phyloP scores from a whole-genome alignment of 768 basidiomycete species.

The Ramaria rubella region DNA sequence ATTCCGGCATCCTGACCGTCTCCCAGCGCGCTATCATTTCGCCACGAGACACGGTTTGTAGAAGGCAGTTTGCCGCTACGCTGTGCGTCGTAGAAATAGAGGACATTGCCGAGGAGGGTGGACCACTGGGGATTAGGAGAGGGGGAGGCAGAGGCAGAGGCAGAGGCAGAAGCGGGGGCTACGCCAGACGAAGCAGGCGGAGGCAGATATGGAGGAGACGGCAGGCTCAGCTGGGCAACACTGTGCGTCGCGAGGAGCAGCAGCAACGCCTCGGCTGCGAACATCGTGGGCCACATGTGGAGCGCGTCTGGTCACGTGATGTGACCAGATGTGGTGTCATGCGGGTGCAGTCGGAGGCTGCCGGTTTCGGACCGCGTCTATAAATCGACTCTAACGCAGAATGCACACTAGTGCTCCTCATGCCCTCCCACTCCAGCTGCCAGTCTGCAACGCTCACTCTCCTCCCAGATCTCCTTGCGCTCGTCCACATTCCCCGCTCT shows the following conservation, averaged over 20 bases:
- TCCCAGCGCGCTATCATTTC: constrained; percentile 70
- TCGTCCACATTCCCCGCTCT: constrained; percentile 70
- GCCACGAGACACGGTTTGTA: constrained; percentile 75
- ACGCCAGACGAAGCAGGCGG: constrained; percentile 54
- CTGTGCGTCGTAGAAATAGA: constrained; percentile 92
- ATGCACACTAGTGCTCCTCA: no score
- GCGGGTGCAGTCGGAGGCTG: no score
- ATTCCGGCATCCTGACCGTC: constrained; percentile 72
- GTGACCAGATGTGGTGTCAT: no score
- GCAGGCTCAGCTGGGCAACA: constrained; percentile 55
- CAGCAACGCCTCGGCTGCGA: no score
- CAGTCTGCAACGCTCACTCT: constrained; percentile 54
- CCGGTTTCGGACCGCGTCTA: no score
- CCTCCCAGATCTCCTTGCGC: constrained; percentile 63
- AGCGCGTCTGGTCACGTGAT: no score
- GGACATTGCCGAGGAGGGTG: constrained; percentile 65
- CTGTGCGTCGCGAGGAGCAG: constrained; percentile 20
- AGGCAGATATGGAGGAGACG: constrained; percentile 58
- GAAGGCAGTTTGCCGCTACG: constrained; percentile 67
- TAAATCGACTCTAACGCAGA: not conserved
- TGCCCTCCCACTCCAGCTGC: not conserved
- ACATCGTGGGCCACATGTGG: no score
- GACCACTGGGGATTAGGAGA: constrained; percentile 76
- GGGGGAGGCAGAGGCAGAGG: constrained; percentile 28
- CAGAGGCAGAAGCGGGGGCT: no score